A percentile compares a stretch with the other conserved stretches of the same genome.
phyloP scores from a whole-genome alignment of 2,329 filamentous ascomycete species.

The Alternaria infectoria region DNA sequence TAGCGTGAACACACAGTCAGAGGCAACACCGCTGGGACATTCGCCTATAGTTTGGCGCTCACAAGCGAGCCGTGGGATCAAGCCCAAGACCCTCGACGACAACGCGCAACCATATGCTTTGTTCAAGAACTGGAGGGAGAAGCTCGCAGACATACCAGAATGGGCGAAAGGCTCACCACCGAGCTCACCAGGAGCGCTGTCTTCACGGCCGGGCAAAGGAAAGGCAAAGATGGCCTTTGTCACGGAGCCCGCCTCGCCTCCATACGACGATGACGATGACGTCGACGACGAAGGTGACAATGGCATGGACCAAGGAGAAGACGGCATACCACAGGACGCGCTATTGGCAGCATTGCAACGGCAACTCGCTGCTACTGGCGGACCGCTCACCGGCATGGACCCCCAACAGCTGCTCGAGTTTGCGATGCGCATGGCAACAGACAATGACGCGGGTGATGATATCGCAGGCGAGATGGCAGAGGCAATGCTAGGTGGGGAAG shows the following conservation, averaged over 20 bases:
- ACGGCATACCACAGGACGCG: constrained; percentile 47
- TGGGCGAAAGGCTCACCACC: constrained; percentile 31
- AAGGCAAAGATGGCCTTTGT: constrained; percentile 14
- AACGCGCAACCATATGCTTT: constrained; percentile 47
- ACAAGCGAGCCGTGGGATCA: constrained; percentile 27
- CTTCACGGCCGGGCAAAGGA: constrained; percentile 12
- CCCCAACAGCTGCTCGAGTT: constrained; percentile 52
- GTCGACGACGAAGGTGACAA: constrained; percentile 22
- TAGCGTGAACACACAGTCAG: neutral
- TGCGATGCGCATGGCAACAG: constrained; percentile 53
- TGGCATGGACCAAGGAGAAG: constrained; percentile 18
- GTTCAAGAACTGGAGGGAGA: constrained; percentile 54
- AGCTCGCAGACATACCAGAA: constrained; percentile 39
- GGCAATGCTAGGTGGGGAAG: constrained; percentile 48
- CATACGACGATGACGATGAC: constrained; percentile 22
- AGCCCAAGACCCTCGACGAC: constrained; percentile 37
- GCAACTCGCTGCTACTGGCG: constrained; percentile 43
- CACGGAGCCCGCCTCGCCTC: constrained; percentile 20
- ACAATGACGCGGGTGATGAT: constrained; percentile 50
- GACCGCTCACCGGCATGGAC: constrained; percentile 49
- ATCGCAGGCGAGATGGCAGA: constrained; percentile 52
- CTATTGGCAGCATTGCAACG: constrained; percentile 46
- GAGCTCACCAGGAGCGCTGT: constrained; percentile 15
- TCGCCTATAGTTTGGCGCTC: constrained; percentile 46
- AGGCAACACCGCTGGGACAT: constrained; percentile 20